These are phyloP conservation scores for Toxicodendron radicans DNA, from an alignment of 345 rosid genomes.

Conservation along the genomic window DNA sequence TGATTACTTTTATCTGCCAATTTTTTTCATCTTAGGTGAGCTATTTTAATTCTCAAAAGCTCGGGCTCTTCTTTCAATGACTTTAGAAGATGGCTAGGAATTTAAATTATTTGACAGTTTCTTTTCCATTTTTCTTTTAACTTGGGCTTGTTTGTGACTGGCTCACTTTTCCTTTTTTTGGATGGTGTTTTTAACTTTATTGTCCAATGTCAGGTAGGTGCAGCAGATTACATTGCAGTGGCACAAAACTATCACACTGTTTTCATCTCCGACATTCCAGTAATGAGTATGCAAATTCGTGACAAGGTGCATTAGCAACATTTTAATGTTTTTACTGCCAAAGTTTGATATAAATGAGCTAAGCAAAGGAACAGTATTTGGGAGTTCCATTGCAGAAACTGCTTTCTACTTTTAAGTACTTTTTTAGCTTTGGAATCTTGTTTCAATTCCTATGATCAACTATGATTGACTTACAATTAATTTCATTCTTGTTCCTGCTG, in stretches of 20 bases:
- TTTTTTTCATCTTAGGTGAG: background rate
- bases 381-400: background rate
- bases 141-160: background rate
- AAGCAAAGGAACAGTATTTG: background rate
- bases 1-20: no score
- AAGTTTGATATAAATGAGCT: background rate
- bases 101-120: background rate
- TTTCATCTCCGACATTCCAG: conserved; percentile 74
- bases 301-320: conserved; percentile 60
- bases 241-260: conserved; percentile 78
- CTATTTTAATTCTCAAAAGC: background rate
- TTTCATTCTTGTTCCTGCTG: background rate
- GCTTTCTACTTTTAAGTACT: background rate
- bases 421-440: background rate
- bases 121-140: no score
- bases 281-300: conserved; percentile 81
- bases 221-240: conserved; percentile 92
- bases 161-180: background rate
- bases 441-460: background rate
- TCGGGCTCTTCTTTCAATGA: background rate
- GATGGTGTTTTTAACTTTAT: conserved; percentile 7
- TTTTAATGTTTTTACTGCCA: background rate
- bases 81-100: background rate
- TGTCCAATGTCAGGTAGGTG: conserved; percentile 55
- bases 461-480: background rate